Evolutionary conservation across 2,329 filamentous ascomycete species (phyloP).

Genomic region (Westerdykella sp.): DNA sequence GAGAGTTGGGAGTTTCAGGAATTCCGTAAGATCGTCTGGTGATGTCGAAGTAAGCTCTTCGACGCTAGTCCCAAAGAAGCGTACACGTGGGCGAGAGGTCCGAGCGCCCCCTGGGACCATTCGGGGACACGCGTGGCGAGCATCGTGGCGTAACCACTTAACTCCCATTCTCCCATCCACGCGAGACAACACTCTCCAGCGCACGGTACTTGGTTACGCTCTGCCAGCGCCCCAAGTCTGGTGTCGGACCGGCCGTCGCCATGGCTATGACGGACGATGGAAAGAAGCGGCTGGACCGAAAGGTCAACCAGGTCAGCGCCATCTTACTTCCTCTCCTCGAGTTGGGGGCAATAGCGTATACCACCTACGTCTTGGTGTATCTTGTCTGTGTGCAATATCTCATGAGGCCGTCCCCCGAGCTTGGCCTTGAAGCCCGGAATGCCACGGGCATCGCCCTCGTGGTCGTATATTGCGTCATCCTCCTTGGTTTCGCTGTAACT

Average conservation of each 20-base stretch:
- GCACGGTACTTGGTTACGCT: neutral
- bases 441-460: constrained; percentile 63
- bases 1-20: too few species aligned
- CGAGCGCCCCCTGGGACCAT: neutral
- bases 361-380: constrained; percentile 64
- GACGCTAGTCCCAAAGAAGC: neutral
- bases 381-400: constrained; percentile 62
- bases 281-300: constrained; percentile 20
- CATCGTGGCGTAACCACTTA: neutral
- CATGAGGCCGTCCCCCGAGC: constrained; percentile 43
- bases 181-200: neutral
- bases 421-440: constrained; percentile 36
- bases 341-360: constrained; percentile 59
- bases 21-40: too few species aligned
- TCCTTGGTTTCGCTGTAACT: constrained; percentile 58
- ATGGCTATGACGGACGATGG: constrained; percentile 19
- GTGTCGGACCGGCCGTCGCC: constrained; percentile 3
- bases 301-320: constrained; percentile 53
- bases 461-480: constrained; percentile 64
- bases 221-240: neutral
- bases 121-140: neutral
- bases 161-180: neutral
- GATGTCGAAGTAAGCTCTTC: too few species aligned
- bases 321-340: constrained; percentile 66
- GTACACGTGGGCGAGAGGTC: neutral